Evolutionary conservation across 805 yeast species (phyloP), one percentile per base, ranked within the genome.

Genomic region (Blastobotrys muscicola): DNA sequence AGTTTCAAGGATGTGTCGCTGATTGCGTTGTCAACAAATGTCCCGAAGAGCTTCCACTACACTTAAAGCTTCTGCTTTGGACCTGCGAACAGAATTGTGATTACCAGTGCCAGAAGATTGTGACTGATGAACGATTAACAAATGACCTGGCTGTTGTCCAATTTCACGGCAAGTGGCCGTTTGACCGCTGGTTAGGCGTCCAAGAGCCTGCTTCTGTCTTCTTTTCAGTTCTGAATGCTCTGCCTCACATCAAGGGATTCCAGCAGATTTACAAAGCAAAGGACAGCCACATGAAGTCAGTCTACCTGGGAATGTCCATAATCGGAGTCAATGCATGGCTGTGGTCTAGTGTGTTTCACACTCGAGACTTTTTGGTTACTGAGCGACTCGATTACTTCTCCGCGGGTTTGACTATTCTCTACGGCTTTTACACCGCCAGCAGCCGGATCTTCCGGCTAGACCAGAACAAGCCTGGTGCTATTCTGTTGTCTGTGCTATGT

Each of bases 131-230:
- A 33, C 68, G 95, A 15, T 62, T 65, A 11, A 50, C 45, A 0
- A 50, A 62, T 2, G 68, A 71, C n/a, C 69, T 72, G 46, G 80
- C 77, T 44, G 66, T 85, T 0, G 71, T 72, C 34, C 98, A 92
- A 60, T 92, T 85, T 64, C 96, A 92, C 61, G 98, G 98, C 0
- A 92, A 92, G 65, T 92, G 98, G 98, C 97, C 97, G 2, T 92
- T 92, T 56, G 49, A 68, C 12, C 70, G 98, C 40, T 57, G 83
- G 0, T 62, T 72, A n/a, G 94, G 94, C 0, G 67, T 82, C 9
- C 98, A 92, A 61, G 98, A 92, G 59, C 65, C 86, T 0, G 84
- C 80, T 16, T 81, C 94, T 10, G 78, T 83, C 1, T 14, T 86
- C 1, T 90, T 92, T 60, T 83, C 95, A n/a, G 54, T 83, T 4